These are phyloP conservation scores for Podila epicladia DNA, from an alignment of 192 early-diverging fungal genomes.

Conservation along the genomic window DNA sequence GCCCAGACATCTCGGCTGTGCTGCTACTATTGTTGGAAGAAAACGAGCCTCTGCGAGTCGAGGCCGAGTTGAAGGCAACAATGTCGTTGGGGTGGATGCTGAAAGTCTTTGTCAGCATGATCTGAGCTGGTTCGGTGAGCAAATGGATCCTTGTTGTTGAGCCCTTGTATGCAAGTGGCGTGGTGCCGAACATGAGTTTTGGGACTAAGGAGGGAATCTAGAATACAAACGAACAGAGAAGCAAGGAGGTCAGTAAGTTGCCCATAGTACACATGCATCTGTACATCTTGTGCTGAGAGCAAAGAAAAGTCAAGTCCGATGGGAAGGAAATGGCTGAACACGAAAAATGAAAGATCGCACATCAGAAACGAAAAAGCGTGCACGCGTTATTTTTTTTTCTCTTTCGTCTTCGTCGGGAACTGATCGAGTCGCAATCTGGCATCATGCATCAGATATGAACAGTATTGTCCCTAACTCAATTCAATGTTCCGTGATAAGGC, in stretches of 20 bases:
- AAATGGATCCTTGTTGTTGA: slow-evolving; percentile 59
- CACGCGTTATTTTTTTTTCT: background rate
- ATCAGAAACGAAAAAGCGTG: no score
- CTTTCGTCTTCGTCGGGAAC: slow-evolving; percentile 4
- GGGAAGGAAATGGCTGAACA: no score
- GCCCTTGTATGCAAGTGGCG: slow-evolving; percentile 62
- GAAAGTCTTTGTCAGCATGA: slow-evolving; percentile 50
- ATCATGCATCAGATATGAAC: background rate
- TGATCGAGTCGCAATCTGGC: slow-evolving; percentile 2
- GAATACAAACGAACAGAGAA: background rate
- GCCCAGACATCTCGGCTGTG: slow-evolving; percentile 6
- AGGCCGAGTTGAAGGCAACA: slow-evolving; percentile 26
- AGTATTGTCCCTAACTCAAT: background rate
- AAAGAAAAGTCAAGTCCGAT: no score
- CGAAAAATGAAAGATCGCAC: no score
- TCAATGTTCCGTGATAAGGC: no score
- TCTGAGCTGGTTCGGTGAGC: slow-evolving; percentile 33
- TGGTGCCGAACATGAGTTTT: slow-evolving; percentile 64
- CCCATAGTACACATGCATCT: no score
- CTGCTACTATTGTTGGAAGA: slow-evolving; percentile 35
- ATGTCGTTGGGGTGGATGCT: slow-evolving; percentile 46
- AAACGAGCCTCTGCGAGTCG: slow-evolving; percentile 41
- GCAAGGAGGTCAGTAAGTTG: background rate
- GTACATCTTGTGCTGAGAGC: no score
- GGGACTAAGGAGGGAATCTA: slow-evolving; percentile 52